Percentiles rank a stretch among this genome's conserved stretches.
Conservation (phyloP, 1,284 basidiomycete species). For the Papiliotrema flavescens region DNA sequence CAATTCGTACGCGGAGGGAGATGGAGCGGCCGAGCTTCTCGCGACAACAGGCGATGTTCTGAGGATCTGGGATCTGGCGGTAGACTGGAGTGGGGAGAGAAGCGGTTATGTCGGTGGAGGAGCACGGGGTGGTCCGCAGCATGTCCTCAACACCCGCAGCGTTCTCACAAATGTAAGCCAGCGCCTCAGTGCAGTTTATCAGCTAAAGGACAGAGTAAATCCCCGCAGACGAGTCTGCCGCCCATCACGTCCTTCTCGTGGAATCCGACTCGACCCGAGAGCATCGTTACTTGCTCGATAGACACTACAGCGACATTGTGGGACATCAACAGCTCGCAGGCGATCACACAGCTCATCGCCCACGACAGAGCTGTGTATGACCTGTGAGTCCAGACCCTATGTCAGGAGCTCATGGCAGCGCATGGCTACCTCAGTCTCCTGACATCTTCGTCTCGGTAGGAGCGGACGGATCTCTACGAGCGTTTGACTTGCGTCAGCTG, state of each 20-base stretch:
- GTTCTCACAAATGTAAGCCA: constrained; percentile 67
- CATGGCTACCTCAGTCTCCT: constrained; percentile 95
- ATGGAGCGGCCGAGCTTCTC: constrained; percentile 61
- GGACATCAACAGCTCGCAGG: constrained; percentile 95
- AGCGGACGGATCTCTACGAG: constrained; percentile 91
- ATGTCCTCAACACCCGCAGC: constrained; percentile 43
- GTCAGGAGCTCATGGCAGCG: constrained; percentile 39
- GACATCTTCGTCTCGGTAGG: constrained; percentile 99
- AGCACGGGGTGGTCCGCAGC: constrained; percentile 53
- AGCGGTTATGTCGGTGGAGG: constrained; percentile 8
- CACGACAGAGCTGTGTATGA: constrained; percentile 88
- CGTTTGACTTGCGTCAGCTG: constrained; percentile 91
- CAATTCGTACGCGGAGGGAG: constrained; percentile 25
- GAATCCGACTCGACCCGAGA: constrained; percentile 82
- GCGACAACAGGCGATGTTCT: constrained; percentile 88
- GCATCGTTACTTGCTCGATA: constrained; percentile 92
- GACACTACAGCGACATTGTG: constrained; percentile 94
- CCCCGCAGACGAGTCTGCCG: constrained; percentile 74
- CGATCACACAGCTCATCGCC: constrained; percentile 94
- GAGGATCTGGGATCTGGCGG: constrained; percentile 77
- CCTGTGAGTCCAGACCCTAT: constrained; percentile 24
- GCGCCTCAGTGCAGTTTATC: too few species aligned
- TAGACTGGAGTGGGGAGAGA: constrained; percentile 40
- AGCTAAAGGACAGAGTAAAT: constrained; percentile 65
- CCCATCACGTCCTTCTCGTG: constrained; percentile 94